These are phyloP conservation scores for Paecilomyces variotii DNA, from an alignment of 2,329 filamentous ascomycete genomes.

Conservation along the genomic window DNA sequence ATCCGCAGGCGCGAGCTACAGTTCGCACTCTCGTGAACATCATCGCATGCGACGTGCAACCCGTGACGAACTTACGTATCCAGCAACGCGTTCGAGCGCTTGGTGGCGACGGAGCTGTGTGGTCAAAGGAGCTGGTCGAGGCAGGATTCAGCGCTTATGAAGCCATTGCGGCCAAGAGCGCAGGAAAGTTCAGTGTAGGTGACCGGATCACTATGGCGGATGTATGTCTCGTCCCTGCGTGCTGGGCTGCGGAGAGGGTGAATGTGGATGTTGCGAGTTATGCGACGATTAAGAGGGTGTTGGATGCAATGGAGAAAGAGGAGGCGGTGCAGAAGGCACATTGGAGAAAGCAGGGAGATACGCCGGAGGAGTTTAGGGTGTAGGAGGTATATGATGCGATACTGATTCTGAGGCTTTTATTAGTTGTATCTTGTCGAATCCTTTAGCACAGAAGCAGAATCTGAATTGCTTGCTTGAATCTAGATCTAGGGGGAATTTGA, in stretches of 20 bases:
- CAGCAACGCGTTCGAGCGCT: constrained; percentile 42
- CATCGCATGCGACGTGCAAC: constrained; percentile 52
- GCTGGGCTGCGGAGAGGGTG: constrained; percentile 50
- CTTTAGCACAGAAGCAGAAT: too few relatives aligned
- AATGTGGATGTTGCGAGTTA: constrained; percentile 46
- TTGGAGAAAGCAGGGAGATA: constrained; percentile 50
- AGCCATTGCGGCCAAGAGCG: constrained; percentile 22
- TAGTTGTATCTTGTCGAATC: too few relatives aligned
- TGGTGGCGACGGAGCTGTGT: constrained; percentile 38
- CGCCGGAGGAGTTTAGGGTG: constrained; percentile 37
- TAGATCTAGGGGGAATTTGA: too few relatives aligned
- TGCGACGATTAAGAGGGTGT: constrained; percentile 41
- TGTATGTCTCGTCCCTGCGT: constrained; percentile 49
- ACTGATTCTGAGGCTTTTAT: too few relatives aligned
- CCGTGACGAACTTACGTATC: constrained; percentile 51
- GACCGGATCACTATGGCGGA: constrained; percentile 52
- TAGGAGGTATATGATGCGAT: background rate
- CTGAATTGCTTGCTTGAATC: too few relatives aligned
- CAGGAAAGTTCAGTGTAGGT: constrained; percentile 49
- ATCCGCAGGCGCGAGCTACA: constrained; percentile 38
- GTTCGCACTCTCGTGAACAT: constrained; percentile 49
- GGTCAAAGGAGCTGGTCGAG: constrained; percentile 46
- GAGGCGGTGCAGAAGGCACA: constrained; percentile 46
- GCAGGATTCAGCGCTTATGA: constrained; percentile 53
- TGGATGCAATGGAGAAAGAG: constrained; percentile 39